Conservation (phyloP, 177 flowering plant species). For the Telopea speciosissima region DNA sequence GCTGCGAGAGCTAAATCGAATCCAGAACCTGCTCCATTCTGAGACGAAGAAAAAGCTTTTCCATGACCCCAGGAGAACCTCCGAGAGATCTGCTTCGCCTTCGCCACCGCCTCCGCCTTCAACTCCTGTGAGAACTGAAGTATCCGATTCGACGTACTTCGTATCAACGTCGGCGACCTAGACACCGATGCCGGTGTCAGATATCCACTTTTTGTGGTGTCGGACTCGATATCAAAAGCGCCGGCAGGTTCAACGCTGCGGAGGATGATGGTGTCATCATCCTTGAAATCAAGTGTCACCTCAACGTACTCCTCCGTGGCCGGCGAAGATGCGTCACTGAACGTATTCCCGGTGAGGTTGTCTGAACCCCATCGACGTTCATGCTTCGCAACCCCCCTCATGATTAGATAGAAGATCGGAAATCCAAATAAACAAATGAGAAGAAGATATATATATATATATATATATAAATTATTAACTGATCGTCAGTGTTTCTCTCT, state of each 20-base stretch:
- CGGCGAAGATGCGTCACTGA: slow-evolving; percentile 42
- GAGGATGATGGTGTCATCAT: slow-evolving; percentile 79
- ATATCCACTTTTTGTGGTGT: slow-evolving; percentile 3
- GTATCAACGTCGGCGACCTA: slow-evolving; percentile 45
- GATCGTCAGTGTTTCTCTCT: no score
- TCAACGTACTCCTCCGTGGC: slow-evolving; percentile 74
- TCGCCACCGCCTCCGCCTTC: slow-evolving; percentile 79
- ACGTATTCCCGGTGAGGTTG: slow-evolving; percentile 22
- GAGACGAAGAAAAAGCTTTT: slow-evolving; percentile 28
- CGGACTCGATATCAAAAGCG: slow-evolving; percentile 20
- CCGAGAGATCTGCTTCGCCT: slow-evolving; percentile 71
- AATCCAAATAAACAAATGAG: not conserved
- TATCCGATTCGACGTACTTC: slow-evolving; percentile 53
- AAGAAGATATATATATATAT: no score
- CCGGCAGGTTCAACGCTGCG: slow-evolving; percentile 89
- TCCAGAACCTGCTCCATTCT: slow-evolving; percentile 16
- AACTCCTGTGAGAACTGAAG: slow-evolving; percentile 89
- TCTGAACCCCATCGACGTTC: slow-evolving; percentile 79
- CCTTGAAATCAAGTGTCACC: slow-evolving; percentile 85
- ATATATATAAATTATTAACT: no score
- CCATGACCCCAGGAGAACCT: slow-evolving; percentile 81
- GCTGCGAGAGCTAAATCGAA: slow-evolving; percentile 63
- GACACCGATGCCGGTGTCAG: slow-evolving; percentile 26
- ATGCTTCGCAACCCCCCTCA: slow-evolving; percentile 40
- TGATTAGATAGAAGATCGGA: slow-evolving; percentile 6